Percentiles rank a stretch among this genome's conserved stretches.
Evolutionary conservation across 2,329 filamentous ascomycete genomes (phyloP).

Genomic region (Pseudomassariella vexata): DNA sequence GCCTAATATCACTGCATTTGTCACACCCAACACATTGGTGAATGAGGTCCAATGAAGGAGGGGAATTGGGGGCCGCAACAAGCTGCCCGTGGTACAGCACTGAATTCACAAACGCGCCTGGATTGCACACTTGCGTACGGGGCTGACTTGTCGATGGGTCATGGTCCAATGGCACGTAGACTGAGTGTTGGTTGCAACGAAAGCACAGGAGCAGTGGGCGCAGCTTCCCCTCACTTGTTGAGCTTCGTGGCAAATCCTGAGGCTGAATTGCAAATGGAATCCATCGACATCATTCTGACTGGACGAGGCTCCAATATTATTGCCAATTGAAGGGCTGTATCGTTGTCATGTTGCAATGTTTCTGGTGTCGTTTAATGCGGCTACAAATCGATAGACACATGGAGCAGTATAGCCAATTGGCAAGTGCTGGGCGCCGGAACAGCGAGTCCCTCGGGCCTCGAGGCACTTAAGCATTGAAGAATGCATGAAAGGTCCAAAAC

Average conservation of each 20-base stretch:
- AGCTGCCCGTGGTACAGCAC: slow-evolving; percentile 1
- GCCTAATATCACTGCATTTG: slow-evolving; percentile 13
- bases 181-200: too few species aligned
- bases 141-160: too few species aligned
- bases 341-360: slow-evolving; percentile 3
- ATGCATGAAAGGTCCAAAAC: slow-evolving; percentile 11
- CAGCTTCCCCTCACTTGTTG: background rate
- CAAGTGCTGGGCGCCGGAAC: slow-evolving; percentile 1
- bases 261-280: background rate
- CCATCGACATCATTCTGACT: slow-evolving; percentile 1
- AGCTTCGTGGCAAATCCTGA: background rate
- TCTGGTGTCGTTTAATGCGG: slow-evolving; percentile 6
- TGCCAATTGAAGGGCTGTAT: background rate
- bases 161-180: too few species aligned
- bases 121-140: slow-evolving; percentile 5
- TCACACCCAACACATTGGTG: slow-evolving; percentile 15
- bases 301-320: background rate
- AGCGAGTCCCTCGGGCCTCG: slow-evolving; percentile 5
- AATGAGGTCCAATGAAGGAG: slow-evolving; percentile 17
- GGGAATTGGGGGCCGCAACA: slow-evolving; percentile 18
- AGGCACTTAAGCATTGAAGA: slow-evolving; percentile 8
- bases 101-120: slow-evolving; percentile 1
- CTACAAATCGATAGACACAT: slow-evolving; percentile 2
- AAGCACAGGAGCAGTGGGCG: background rate
- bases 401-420: slow-evolving; percentile 6